Percentiles rank a stretch among this genome's conserved stretches.
Evolutionary conservation across 2,329 filamentous ascomycete genomes (phyloP).

Genomic region (Juglanconis oblonga): DNA sequence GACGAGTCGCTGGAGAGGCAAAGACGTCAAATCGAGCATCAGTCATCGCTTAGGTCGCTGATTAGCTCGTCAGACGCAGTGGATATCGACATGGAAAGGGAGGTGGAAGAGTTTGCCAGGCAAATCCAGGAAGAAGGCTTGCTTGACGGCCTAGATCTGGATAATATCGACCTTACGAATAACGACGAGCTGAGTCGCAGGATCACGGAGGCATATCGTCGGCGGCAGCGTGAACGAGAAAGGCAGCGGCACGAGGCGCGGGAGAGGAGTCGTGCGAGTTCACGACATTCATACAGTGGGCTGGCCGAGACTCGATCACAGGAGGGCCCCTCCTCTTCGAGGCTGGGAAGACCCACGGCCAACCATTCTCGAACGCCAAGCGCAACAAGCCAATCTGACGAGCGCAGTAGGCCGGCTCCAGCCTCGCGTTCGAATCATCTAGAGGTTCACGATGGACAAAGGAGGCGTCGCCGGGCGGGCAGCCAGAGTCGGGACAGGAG

Average conservation of each 20-base stretch:
- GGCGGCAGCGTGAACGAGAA: slow-evolving; percentile 67
- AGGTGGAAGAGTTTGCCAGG: slow-evolving; percentile 83
- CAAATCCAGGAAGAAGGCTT: slow-evolving; percentile 86
- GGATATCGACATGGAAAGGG: slow-evolving; percentile 75
- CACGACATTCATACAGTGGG: slow-evolving; percentile 33
- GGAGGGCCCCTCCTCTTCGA: slow-evolving; percentile 25
- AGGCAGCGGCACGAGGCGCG: slow-evolving; percentile 48
- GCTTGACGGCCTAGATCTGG: slow-evolving; percentile 82
- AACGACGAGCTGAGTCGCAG: slow-evolving; percentile 88
- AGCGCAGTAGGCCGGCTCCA: slow-evolving; percentile 50
- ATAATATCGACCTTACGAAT: slow-evolving; percentile 77
- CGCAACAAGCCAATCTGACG: slow-evolving; percentile 42
- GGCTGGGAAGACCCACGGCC: slow-evolving; percentile 33
- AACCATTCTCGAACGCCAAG: slow-evolving; percentile 45
- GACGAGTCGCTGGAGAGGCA: slow-evolving; percentile 36
- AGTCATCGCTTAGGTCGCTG: slow-evolving; percentile 81
- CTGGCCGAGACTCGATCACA: slow-evolving; percentile 26
- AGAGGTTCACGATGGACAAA: slow-evolving; percentile 43
- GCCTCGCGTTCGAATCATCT: slow-evolving; percentile 43
- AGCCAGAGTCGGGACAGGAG: slow-evolving; percentile 50
- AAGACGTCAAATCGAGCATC: slow-evolving; percentile 73
- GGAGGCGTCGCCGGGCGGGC: slow-evolving; percentile 47
- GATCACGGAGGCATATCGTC: slow-evolving; percentile 83
- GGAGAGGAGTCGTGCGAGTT: slow-evolving; percentile 41
- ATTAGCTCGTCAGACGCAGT: slow-evolving; percentile 78